Base-by-base conservation (phyloP, 768 basidiomycete species). In the Pholiota molesta region DNA sequence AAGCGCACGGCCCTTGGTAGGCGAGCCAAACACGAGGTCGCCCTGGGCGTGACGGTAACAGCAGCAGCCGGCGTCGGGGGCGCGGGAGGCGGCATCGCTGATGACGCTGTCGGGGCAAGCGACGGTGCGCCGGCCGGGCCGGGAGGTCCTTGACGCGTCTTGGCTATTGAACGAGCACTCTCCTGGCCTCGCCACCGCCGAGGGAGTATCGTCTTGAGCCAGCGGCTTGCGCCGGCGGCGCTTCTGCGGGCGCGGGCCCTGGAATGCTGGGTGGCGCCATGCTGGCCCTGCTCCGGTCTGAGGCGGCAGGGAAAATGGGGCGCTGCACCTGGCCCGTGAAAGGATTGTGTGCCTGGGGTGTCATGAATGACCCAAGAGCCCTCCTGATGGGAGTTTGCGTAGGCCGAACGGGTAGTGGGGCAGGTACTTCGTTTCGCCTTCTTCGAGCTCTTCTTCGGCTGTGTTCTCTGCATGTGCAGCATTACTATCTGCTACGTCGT, bases 121-220 rank as follows among this genome's bases (percentile, higher is more conserved):
- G 31, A 31, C 6, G 31, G 31, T 31, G 35, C 35, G 35, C 35
- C 35, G 3, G 35, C 35, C 35, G 55, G 49, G 21, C 56, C 33
- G 13, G 67, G 63, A 88, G 78, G 57, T 87, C 87, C 47, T 73
- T 77, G 10, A 87, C 83, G 56, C 76, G 80, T 88, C 86, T 88
- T 16, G 82, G 78, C 47, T 81, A 76, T 31, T 83, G 79, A 1
- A 84, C 67, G 10, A 81, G 69, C 8, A 86, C 77, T 13, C 85
- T 75, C 37, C 79, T 78, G 0, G 85, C 77, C 39, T 81, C 82
- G 1, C 76, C 76, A 0, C 78, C 79, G 11, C 81, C 84, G 21
- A 84, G 70, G 0, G 86, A 86, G 61, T 78, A 73, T 61, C 77
- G 62, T 23, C 72, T 68, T 26, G 65, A 64, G 3, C 65, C 63